Evolutionary conservation across 2,329 filamentous ascomycete genomes (phyloP), one percentile per base, ranked within the genome.

Genomic region (Acrocalymma vagum): DNA sequence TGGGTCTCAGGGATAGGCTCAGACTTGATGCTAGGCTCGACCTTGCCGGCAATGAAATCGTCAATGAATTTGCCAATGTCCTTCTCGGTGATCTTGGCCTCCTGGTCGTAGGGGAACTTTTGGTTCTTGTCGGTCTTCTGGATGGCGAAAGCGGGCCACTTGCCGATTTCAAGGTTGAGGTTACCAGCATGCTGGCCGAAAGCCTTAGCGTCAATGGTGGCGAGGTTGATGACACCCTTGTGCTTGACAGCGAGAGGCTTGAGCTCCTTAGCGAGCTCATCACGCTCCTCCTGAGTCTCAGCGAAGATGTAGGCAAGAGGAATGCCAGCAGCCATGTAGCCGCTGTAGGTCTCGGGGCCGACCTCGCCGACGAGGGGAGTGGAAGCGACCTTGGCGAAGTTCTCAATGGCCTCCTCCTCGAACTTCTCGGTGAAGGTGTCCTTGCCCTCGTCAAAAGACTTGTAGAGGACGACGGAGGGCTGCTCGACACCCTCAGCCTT

Each of bases 231-330:
- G 72, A 84, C 85, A 75, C 94, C 93, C 78, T 92, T 93, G 81
- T 91, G 85, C 79, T 93, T 88, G 79, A 95, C 83, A 48, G 94
- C 94, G 56, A 99, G 74, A 55, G 89, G 81, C 81, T 91, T 95
- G 65, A 99, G 80, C 51, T 83, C 78, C 54, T 87, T 83, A 58
- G 86, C 79, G 57, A 96, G 84, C 65, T 84, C 78, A 67, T 87
- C 83, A 62, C 94, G 92, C 82, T 96, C 91, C 77, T 97, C 93
- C 18, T 82, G 71, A 29, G 88, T 92, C 78, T 96, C 92, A 53
- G 93, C 86, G 75, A 99, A 97, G 77, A 99, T 95, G 79, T 97
- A 99, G 54, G 91, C 94, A 51, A 99, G 86, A 48, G 94, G 94
- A 58, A 97, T 81, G 57, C 90, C 91, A 59, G 93, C 80, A 38